Evolutionary conservation across 2,329 filamentous ascomycete species (phyloP), one percentile per base, ranked within the genome.

Genomic region (Sporothrix brunneoviolacea): DNA sequence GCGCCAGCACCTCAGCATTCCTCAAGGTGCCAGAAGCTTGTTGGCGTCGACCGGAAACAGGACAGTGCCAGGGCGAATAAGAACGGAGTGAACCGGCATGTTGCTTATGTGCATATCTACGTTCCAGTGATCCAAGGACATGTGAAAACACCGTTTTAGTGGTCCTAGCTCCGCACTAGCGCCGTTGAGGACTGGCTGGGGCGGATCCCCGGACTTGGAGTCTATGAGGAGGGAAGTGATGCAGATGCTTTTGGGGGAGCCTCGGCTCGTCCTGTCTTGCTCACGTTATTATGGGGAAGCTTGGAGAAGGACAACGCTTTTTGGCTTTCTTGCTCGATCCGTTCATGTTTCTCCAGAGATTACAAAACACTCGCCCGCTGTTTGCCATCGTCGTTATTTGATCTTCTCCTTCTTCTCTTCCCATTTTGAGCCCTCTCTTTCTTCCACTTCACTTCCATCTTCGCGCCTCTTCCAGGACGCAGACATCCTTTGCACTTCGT

Each of bases 211-310:
- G 43, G 44, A 47, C 44, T 47, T 47, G 44, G 44, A 47, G 44
- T 30, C 35, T 21, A 22, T 38, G 35, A 35, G 44, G 44, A 47
- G 38, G 44, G 44, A 30, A 37, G 50, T 52, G 50, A 52, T 44
- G 43, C 50, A 52, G 50, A 33, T 52, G 50, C 45, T 30, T 36
- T 19, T 24, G 39, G 46, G 47, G 43, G 22, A 32, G 44, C 52
- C 52, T 54, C 52, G 52, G 52, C 50, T 38, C 43, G 22, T 28
- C 27, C 38, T n/a, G n/a, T n/a, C n/a, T n/a, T n/a, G n/a, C n/a
- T n/a, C n/a, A n/a, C n/a, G n/a, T 28, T 28, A 28, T 28, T 28
- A 28, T 28, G 24, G 24, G 24, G 24, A 28, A 28, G 10, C 28
- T 7, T 8, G 8, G 7, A 13, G 28, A 30, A 30, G 28, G 28